phyloP scores from a whole-genome alignment of 495 filamentous ascomycete species.

The Penicillium riverlandense region DNA sequence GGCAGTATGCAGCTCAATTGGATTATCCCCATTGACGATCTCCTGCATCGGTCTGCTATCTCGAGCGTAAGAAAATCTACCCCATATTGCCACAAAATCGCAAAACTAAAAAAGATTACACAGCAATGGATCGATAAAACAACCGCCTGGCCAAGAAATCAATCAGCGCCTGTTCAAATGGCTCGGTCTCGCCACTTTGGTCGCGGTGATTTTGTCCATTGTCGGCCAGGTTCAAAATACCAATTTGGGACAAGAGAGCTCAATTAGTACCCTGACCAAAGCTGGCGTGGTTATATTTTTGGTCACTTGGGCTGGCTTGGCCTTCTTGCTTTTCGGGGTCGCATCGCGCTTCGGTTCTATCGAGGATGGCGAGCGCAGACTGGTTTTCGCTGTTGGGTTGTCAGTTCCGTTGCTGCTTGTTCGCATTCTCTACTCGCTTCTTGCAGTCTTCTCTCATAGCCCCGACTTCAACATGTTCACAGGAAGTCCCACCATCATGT shows the following conservation, averaged over 20 bases:
- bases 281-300: slow-evolving; percentile 12
- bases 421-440: slow-evolving; percentile 22
- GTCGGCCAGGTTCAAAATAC: slow-evolving; percentile 5
- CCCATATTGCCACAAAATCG: background rate
- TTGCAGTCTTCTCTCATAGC: slow-evolving; percentile 15
- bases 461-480: slow-evolving; percentile 1
- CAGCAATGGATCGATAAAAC: slow-evolving; percentile 16
- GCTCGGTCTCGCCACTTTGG: slow-evolving; percentile 5
- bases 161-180: slow-evolving; percentile 19
- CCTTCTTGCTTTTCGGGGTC: slow-evolving; percentile 1
- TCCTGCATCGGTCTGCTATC: slow-evolving; percentile 12
- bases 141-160: slow-evolving; percentile 6
- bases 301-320: slow-evolving; percentile 10
- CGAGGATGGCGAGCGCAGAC: slow-evolving; percentile 18
- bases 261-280: slow-evolving; percentile 5
- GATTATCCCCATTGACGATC: slow-evolving; percentile 14
- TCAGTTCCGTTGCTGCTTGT: slow-evolving; percentile 26
- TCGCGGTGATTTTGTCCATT: slow-evolving; percentile 13
- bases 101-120: no score
- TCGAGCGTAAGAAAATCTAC: slow-evolving; percentile 10
- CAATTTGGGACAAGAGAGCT: background rate
- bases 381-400: slow-evolving; percentile 21
- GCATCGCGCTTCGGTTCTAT: slow-evolving; percentile 1
- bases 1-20: slow-evolving; percentile 17
- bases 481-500: slow-evolving; percentile 4